A percentile compares a stretch with the other conserved stretches of the same genome.
Conservation (phyloP, 208 protist species). For the Tetramitus jugosus region DNA sequence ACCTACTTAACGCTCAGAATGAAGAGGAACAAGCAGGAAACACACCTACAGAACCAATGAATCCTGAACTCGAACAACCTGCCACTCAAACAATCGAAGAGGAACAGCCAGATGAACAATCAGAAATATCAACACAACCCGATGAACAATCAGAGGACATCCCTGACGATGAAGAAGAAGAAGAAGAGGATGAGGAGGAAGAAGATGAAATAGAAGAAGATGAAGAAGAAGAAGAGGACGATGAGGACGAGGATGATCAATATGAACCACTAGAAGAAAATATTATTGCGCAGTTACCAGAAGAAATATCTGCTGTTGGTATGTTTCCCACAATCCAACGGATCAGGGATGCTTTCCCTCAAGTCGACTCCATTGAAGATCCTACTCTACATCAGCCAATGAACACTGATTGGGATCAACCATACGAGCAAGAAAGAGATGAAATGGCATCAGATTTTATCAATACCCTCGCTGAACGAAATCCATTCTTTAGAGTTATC, state of each 20-base stretch:
- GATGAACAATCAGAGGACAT: background rate
- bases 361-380: background rate
- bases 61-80: background rate
- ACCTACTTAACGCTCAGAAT: no score
- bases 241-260: background rate
- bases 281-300: background rate
- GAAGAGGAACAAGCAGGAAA: no score
- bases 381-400: no score
- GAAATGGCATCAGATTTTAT: no score
- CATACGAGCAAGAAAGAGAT: no score
- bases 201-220: background rate
- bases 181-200: slow-evolving; percentile 4
- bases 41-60: no score
- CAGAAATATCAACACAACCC: background rate
- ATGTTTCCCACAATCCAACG: background rate
- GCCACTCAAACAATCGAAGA: background rate
- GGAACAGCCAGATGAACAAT: background rate
- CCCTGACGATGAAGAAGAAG: background rate
- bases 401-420: no score
- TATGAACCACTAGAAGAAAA: background rate
- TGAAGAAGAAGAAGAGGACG: background rate
- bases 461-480: no score
- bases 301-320: background rate
- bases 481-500: no score
- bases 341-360: background rate